Evolutionary conservation across 805 yeast species (phyloP).

Genomic region (Cyberlindnera misumaiensis): DNA sequence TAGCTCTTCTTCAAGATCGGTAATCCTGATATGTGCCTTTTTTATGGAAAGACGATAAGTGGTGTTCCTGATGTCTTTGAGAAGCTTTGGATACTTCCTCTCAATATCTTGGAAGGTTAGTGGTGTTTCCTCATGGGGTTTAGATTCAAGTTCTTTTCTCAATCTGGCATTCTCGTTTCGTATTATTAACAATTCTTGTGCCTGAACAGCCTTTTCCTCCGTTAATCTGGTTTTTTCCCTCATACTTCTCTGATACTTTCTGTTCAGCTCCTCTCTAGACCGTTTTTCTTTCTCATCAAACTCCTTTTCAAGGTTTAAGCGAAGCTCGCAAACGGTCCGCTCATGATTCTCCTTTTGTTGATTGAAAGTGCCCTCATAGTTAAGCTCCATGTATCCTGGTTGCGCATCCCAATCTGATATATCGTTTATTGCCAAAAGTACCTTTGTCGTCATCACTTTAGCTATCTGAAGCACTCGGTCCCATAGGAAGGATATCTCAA

Average conservation of each 20-base stretch:
- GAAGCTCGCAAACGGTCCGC: background rate
- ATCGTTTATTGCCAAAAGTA: conserved; percentile 2
- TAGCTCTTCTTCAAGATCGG: conserved; percentile 3
- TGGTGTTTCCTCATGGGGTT: background rate
- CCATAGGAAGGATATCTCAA: conserved; percentile 3
- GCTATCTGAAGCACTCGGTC: conserved; percentile 4
- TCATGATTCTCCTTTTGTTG: conserved; percentile 2
- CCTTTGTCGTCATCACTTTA: conserved; percentile 4
- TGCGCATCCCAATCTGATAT: conserved; percentile 3
- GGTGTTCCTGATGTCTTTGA: conserved; percentile 3
- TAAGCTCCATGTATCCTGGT: conserved; percentile 8
- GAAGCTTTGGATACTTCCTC: conserved; percentile 4
- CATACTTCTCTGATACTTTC: background rate
- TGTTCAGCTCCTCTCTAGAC: background rate
- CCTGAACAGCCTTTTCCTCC: background rate
- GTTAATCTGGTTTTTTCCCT: conserved; percentile 1
- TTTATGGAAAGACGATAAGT: conserved; percentile 4
- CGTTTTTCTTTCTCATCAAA: background rate
- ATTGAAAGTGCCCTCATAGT: conserved; percentile 1
- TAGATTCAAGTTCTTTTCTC: conserved; percentile 1
- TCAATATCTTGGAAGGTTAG: conserved; percentile 8
- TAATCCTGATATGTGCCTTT: conserved; percentile 5
- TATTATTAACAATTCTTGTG: conserved; percentile 1
- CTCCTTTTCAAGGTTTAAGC: conserved; percentile 3
- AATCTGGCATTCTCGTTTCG: conserved; percentile 1